Evolutionary conservation across 2,329 filamentous ascomycete species (phyloP), one percentile per base, ranked within the genome.

Genomic region (Pseudocercospora vitis): DNA sequence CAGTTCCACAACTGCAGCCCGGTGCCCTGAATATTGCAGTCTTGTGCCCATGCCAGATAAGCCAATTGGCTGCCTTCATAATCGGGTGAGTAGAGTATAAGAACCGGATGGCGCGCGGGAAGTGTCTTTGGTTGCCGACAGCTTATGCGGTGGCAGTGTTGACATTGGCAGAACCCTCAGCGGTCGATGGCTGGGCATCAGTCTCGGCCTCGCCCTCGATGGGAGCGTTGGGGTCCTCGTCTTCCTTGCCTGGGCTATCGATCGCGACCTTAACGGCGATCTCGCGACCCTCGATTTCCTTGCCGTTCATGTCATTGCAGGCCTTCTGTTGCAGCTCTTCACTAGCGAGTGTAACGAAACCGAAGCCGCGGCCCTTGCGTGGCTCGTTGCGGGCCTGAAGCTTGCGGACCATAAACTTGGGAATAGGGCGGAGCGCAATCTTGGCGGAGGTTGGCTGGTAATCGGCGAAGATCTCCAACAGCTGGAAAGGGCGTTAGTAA

Each of bases 351-450:
- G 91, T 97, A 61, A 99, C 94, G 74, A 99, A 99, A 64, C 94
- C 94, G 74, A 99, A 99, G 64, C 94, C 94, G 80, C 94, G 94
- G 58, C 94, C 94, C 87, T 99, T 99, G 80, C 94, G 94, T 68
- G 92, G 86, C 80, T 99, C 94, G 71, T 91, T 91, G 73, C 94
- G 92, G 69, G 92, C 91, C 79, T 96, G 91, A 60, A 99, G 89
- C 84, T 99, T 99, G 87, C 96, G 96, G 78, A 99, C 94, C 94
- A 99, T 99, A 82, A 97, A 99, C 69, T 92, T 91, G 66, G 94
- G 94, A 65, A 99, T 99, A 48, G 94, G 94, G 68, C 94, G 92
- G 66, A 99, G 89, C 64, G 94, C 94, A 71, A 99, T 97, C 85
- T 97, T 99, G 75, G 94, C 92, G 62, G 91, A 95, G 65, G 87